Percentiles rank a stretch among this genome's conserved stretches.
Evolutionary conservation across 306 rosid species (phyloP).

Genomic region (Cicer bijugum): DNA sequence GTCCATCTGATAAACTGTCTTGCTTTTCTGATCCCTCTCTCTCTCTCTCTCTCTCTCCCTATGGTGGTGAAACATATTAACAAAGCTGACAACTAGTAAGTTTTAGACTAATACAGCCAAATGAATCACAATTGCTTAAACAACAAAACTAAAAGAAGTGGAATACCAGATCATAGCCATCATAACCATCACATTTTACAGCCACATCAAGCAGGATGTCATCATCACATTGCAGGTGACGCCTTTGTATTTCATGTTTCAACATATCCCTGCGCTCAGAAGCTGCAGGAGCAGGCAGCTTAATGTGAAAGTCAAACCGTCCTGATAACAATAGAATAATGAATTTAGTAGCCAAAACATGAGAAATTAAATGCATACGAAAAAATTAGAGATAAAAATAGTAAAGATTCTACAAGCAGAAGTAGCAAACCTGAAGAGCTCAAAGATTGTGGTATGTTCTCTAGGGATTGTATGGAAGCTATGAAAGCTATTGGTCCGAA

Average conservation of each 20-base stretch:
- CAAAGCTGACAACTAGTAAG: constrained; percentile 32
- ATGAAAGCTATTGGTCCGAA: constrained; percentile 82
- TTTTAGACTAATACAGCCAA: constrained; percentile 8
- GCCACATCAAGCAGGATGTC: constrained; percentile 76
- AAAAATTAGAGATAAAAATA: not conserved
- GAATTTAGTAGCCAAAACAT: constrained; percentile 41
- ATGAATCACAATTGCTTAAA: constrained; percentile 22
- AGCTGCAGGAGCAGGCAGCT: constrained; percentile 90
- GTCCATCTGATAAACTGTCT: constrained; percentile 11
- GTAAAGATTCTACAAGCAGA: constrained; percentile 32
- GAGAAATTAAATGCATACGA: constrained; percentile 31
- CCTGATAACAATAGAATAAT: constrained; percentile 54
- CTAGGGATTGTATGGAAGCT: constrained; percentile 72
- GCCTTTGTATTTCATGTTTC: constrained; percentile 82
- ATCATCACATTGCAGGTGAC: constrained; percentile 74
- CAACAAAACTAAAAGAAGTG: constrained; percentile 12
- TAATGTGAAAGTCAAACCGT: constrained; percentile 88
- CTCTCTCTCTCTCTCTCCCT: not conserved
- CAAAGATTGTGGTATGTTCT: constrained; percentile 76
- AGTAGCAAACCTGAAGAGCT: constrained; percentile 84
- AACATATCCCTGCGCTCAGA: constrained; percentile 82
- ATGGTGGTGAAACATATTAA: constrained; percentile 6
- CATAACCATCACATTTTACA: constrained; percentile 92
- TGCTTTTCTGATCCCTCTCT: not conserved
- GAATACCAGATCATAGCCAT: constrained; percentile 96